Conservation (phyloP, 306 rosid species). For the Trichosanthes cucumerina region DNA sequence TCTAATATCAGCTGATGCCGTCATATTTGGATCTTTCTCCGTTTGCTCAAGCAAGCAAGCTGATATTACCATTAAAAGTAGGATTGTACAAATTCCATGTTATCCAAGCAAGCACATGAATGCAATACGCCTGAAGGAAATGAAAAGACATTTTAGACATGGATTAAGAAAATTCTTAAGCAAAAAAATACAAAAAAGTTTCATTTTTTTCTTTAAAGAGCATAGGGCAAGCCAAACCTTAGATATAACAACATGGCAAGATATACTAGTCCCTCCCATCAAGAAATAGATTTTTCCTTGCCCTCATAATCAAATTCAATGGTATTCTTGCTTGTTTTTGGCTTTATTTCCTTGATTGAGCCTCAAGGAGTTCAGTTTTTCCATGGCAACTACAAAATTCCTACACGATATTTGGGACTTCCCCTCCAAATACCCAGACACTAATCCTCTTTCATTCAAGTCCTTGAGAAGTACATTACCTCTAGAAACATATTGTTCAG, state of each 20-base stretch:
- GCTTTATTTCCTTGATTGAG: constrained; percentile 17
- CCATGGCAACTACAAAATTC: constrained; percentile 29
- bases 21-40: background rate
- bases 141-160: background rate
- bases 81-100: background rate
- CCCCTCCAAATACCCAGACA: constrained; percentile 25
- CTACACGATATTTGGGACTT: constrained; percentile 22
- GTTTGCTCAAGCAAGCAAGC: background rate
- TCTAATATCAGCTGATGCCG: background rate
- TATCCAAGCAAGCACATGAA: background rate
- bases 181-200: background rate
- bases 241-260: background rate
- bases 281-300: background rate
- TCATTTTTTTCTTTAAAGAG: background rate
- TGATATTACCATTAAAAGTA: background rate
- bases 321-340: background rate
- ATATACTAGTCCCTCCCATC: background rate
- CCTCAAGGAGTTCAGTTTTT: constrained; percentile 25
- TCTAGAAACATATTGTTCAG: constrained; percentile 22
- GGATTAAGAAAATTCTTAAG: background rate
- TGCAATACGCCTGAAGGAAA: background rate
- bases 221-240: background rate
- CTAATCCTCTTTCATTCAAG: constrained; percentile 39
- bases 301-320: background rate
- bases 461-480: constrained; percentile 46